A percentile compares a stretch with the other conserved stretches of the same genome.
Conservation (phyloP, 2,329 filamentous ascomycete species). For the Hirsutella minnesotensis region DNA sequence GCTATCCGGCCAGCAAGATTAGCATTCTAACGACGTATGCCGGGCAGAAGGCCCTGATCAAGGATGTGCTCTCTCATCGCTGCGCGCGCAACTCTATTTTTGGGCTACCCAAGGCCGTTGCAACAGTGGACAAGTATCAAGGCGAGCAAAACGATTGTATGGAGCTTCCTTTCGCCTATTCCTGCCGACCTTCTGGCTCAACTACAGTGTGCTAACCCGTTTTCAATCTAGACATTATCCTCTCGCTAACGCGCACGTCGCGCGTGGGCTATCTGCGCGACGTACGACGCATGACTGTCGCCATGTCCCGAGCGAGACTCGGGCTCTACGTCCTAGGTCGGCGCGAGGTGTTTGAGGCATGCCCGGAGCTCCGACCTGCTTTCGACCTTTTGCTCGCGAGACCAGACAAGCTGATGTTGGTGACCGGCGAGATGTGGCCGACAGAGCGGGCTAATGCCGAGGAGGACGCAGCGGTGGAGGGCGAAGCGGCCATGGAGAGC, state of each 20-base stretch:
- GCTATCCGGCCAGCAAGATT: constrained; percentile 75
- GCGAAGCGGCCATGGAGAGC: constrained; percentile 67
- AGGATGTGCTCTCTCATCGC: constrained; percentile 72
- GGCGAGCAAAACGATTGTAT: constrained; percentile 98
- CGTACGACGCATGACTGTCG: constrained; percentile 85
- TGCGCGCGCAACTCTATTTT: constrained; percentile 79
- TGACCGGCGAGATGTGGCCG: constrained; percentile 79
- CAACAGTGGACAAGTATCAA: constrained; percentile 97
- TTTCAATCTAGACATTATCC: constrained; percentile 64
- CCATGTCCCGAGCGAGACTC: constrained; percentile 80
- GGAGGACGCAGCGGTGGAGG: constrained; percentile 31
- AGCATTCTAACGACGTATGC: constrained; percentile 89
- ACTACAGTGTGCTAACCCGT: constrained; percentile 12
- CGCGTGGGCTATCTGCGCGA: constrained; percentile 88
- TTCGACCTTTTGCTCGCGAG: constrained; percentile 68
- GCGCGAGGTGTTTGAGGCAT: constrained; percentile 76
- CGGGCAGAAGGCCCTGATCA: constrained; percentile 78
- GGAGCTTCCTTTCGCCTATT: constrained; percentile 16
- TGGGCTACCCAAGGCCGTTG: constrained; percentile 77
- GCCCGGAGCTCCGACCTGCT: constrained; percentile 75
- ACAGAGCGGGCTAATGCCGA: constrained; percentile 40
- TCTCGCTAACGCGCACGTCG: constrained; percentile 82
- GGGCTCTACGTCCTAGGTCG: constrained; percentile 89
- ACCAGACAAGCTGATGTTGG: constrained; percentile 70
- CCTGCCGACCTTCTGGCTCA: no score